These are phyloP conservation scores for Kuraishia piskuri DNA, from an alignment of 805 yeast genomes.

Conservation along the genomic window DNA sequence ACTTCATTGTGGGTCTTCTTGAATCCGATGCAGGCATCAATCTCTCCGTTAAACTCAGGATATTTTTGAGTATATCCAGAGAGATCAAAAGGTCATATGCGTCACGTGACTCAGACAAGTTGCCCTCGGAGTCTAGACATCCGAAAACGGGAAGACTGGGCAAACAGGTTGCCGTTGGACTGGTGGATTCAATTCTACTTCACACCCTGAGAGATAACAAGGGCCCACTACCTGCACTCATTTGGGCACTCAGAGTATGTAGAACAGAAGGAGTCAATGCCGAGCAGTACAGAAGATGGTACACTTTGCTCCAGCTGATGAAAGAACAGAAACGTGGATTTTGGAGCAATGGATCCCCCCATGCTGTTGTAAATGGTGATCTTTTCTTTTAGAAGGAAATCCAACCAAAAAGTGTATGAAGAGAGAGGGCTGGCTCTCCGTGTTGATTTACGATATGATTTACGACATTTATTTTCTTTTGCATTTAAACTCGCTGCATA, in stretches of 20 bases:
- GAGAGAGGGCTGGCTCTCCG: neutral
- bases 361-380: neutral
- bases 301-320: neutral
- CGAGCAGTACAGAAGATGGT: neutral
- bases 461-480: neutral
- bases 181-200: neutral
- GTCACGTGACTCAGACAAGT: neutral
- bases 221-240: neutral
- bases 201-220: neutral
- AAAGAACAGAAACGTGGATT: slow-evolving; percentile 1
- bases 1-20: neutral
- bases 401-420: neutral
- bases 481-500: neutral
- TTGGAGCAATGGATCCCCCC: neutral
- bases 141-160: neutral
- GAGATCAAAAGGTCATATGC: neutral
- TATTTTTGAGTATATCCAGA: neutral
- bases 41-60: neutral
- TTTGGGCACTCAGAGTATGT: slow-evolving; percentile 1
- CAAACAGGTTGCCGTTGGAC: neutral
- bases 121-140: neutral
- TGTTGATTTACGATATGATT: no score
- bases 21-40: neutral
- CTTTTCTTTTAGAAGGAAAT: neutral
- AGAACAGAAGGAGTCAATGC: neutral